A percentile compares a stretch with the other conserved stretches of the same genome.
Evolutionary conservation across 306 rosid species (phyloP).

Genomic region (Medicago ruthenica): DNA sequence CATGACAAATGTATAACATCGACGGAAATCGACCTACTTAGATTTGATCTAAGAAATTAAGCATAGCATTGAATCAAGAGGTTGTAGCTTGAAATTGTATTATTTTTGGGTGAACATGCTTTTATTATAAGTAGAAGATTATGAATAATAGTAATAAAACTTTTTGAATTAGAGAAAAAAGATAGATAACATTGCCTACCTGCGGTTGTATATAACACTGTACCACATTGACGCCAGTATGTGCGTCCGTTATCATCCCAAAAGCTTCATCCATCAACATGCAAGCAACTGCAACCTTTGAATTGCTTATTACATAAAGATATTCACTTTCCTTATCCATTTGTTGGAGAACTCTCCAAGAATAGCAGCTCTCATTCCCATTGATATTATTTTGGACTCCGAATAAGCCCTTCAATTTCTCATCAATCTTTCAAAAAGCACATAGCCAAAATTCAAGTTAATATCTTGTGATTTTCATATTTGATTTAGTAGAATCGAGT

Average conservation of each 20-base stretch:
- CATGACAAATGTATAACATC: slow-evolving; percentile 47
- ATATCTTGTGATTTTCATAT: neutral
- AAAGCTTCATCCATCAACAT: slow-evolving; percentile 44
- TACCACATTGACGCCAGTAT: slow-evolving; percentile 41
- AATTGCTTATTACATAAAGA: too few species aligned
- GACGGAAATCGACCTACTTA: slow-evolving; percentile 44
- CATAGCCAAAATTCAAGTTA: too few species aligned
- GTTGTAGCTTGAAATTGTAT: too few species aligned
- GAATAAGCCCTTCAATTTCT: slow-evolving; percentile 37
- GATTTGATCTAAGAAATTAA: slow-evolving; percentile 36
- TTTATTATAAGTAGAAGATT: too few species aligned
- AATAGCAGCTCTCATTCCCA: slow-evolving; percentile 31
- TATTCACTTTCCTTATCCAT: neutral
- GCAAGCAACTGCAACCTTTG: slow-evolving; percentile 44
- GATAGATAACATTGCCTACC: slow-evolving; percentile 38
- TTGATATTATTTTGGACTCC: slow-evolving; percentile 29
- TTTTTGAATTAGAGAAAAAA: too few species aligned
- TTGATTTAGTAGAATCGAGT: too few species aligned
- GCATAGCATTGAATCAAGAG: too few species aligned
- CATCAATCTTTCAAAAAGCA: slow-evolving; percentile 34
- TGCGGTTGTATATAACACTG: slow-evolving; percentile 41
- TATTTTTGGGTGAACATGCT: too few species aligned
- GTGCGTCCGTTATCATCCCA: slow-evolving; percentile 34
- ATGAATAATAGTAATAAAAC: too few species aligned
- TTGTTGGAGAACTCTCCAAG: slow-evolving; percentile 46